A percentile compares a stretch with the other conserved stretches of the same genome.
Conservation (phyloP, 2,329 filamentous ascomycete species). For the Hypoxylon sp. region DNA sequence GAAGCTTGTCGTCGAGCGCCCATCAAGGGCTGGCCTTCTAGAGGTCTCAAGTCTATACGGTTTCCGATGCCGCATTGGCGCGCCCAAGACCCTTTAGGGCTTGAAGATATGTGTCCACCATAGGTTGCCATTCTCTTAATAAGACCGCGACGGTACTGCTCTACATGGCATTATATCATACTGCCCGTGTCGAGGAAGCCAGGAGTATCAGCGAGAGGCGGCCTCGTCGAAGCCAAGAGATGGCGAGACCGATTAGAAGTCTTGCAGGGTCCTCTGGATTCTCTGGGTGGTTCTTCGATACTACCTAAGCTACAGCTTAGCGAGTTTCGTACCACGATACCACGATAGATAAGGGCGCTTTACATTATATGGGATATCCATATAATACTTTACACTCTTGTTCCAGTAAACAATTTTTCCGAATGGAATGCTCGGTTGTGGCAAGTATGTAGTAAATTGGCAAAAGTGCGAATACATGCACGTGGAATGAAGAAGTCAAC, state of each 20-base stretch:
- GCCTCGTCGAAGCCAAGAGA: neutral
- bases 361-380: constrained; percentile 3
- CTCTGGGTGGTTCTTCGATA: neutral
- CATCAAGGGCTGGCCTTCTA: neutral
- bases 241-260: neutral
- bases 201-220: neutral
- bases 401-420: neutral
- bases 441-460: neutral
- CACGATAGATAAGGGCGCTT: neutral
- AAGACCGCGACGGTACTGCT: neutral
- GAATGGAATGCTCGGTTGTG: neutral
- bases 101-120: neutral
- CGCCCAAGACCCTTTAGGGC: neutral
- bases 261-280: neutral
- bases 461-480: neutral
- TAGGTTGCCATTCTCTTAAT: neutral
- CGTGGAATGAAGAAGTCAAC: neutral
- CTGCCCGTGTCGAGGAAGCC: neutral
- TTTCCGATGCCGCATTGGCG: neutral
- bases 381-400: constrained; percentile 1
- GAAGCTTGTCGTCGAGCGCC: neutral
- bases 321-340: neutral
- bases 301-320: neutral
- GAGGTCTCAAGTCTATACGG: neutral
- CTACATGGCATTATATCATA: neutral